These are phyloP conservation scores for Amylocystis lapponica DNA, from an alignment of 768 basidiomycete genomes.

Conservation along the genomic window DNA sequence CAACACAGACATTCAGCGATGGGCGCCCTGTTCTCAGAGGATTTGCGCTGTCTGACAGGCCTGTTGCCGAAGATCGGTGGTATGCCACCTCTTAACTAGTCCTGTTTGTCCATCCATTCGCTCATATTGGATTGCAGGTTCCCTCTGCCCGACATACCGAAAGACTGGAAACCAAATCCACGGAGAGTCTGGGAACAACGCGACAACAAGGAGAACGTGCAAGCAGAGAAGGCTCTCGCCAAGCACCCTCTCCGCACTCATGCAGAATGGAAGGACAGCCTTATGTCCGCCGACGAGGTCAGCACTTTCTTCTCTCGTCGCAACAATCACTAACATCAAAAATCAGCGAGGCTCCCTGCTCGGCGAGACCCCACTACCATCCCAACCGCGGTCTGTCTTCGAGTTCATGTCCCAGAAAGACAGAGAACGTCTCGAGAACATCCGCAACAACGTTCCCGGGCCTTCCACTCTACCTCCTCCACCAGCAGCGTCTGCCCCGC, in stretches of 20 bases:
- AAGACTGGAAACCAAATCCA: conserved; percentile 84
- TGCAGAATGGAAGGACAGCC: conserved; percentile 49
- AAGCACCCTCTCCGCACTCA: conserved; percentile 27
- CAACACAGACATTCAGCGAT: conserved; percentile 55
- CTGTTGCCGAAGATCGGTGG: conserved; percentile 69
- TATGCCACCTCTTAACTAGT: conserved; percentile 27
- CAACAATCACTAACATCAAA: background rate
- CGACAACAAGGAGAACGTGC: conserved; percentile 29
- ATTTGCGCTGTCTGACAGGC: conserved; percentile 64
- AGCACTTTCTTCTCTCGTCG: background rate
- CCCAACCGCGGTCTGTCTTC: conserved; percentile 78
- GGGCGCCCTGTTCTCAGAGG: conserved; percentile 70
- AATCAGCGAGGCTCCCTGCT: conserved; percentile 73
- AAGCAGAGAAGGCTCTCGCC: conserved; percentile 23
- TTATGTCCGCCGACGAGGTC: conserved; percentile 68
- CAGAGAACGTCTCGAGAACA: conserved; percentile 71
- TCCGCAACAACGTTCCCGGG: conserved; percentile 27
- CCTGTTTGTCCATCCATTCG: background rate
- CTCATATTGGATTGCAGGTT: conserved; percentile 48
- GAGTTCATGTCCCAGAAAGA: conserved; percentile 94
- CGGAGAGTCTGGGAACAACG: conserved; percentile 62
- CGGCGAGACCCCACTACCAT: conserved; percentile 72
- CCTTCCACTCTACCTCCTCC: conserved; percentile 25
- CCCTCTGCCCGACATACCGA: conserved; percentile 73
- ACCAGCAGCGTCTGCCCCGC: conserved; percentile 20